phyloP scores from a whole-genome alignment of 2,329 filamentous ascomycete species.

The Annulohypoxylon truncatum region DNA sequence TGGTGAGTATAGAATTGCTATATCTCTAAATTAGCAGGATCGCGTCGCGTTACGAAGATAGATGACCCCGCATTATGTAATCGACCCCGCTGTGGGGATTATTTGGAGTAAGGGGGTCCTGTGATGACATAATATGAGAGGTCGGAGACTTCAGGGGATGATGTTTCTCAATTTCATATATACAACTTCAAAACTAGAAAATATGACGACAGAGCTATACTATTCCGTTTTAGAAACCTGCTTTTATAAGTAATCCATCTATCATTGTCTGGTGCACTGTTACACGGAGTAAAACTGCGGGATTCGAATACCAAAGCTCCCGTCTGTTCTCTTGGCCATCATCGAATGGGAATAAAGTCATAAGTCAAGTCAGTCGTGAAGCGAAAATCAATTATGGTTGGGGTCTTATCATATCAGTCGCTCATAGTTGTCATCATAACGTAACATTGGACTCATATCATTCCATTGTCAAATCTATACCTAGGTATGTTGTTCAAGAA shows the following conservation, averaged over 20 bases:
- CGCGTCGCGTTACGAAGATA: conserved; percentile 25
- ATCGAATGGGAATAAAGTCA: too few species aligned
- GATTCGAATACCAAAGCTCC: too few species aligned
- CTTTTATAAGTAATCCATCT: too few species aligned
- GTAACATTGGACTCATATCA: not conserved
- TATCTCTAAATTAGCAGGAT: conserved; percentile 32
- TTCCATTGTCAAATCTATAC: not conserved
- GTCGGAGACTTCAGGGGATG: not conserved
- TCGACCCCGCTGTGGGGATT: conserved; percentile 22
- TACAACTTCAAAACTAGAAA: not conserved
- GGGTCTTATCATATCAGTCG: not conserved
- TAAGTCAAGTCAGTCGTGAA: too few species aligned
- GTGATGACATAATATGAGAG: not conserved
- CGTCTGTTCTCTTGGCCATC: too few species aligned
- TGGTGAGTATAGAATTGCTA: not conserved
- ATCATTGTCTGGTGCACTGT: too few species aligned
- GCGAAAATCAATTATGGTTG: too few species aligned
- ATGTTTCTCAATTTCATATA: not conserved
- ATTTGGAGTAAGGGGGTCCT: not conserved
- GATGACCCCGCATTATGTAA: conserved; percentile 15
- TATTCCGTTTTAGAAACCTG: too few species aligned
- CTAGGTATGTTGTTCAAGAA: not conserved
- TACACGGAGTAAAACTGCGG: too few species aligned
- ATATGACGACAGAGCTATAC: too few species aligned
- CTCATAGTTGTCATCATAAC: too few species aligned